A percentile compares a stretch with the other conserved stretches of the same genome.
Evolutionary conservation across 176 grass and related monocot species (phyloP).

Genomic region (Guadua angustifolia): DNA sequence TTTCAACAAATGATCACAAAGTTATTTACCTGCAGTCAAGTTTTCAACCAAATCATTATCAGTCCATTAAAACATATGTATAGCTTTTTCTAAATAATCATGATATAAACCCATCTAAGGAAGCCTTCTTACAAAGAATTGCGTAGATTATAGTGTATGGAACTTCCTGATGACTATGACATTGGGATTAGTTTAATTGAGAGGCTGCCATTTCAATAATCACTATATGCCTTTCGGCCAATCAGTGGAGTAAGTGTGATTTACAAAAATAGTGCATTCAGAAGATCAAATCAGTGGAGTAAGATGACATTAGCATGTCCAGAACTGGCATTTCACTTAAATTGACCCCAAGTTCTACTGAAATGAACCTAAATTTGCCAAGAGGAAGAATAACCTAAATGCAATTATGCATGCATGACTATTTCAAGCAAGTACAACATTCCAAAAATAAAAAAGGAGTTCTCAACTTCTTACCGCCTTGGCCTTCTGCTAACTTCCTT

Average conservation of each 20-base stretch:
- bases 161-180: not conserved
- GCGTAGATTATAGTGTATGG: not conserved
- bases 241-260: conserved; percentile 11
- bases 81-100: not conserved
- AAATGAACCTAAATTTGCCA: conserved; percentile 30
- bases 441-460: conserved; percentile 3
- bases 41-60: no score
- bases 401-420: conserved; percentile 29
- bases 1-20: no score
- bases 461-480: conserved; percentile 31
- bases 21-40: no score
- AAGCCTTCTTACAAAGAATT: not conserved
- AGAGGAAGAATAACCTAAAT: conserved; percentile 32
- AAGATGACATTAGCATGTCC: conserved; percentile 12
- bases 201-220: not conserved
- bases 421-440: conserved; percentile 24
- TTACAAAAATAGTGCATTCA: no score
- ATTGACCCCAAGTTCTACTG: conserved; percentile 37
- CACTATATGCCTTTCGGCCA: not conserved
- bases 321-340: conserved; percentile 23
- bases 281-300: no score
- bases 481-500: conserved; percentile 28
- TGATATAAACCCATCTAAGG: conserved; percentile 9
- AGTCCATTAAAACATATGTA: not conserved
- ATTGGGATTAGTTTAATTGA: not conserved